Conservation (phyloP, 192 early-diverging fungal genomes). For the Coemansia pectinata region DNA sequence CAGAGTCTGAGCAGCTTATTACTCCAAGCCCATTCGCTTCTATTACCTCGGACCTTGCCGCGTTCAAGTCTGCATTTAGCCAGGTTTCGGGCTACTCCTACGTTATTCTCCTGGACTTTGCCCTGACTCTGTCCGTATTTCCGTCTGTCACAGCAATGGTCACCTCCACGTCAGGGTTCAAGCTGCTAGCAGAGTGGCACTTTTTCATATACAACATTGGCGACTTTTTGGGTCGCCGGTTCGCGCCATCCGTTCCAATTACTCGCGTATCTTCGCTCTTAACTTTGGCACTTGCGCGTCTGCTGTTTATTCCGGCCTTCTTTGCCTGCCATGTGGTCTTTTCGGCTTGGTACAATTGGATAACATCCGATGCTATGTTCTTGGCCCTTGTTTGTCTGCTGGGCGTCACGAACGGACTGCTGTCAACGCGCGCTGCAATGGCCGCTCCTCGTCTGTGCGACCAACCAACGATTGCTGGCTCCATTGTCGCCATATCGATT, state of each 20-base stretch:
- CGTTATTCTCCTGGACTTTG: slow-evolving; percentile 61
- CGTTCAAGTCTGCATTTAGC: slow-evolving; percentile 37
- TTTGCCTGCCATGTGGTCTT: slow-evolving; percentile 68
- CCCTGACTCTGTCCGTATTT: slow-evolving; percentile 70
- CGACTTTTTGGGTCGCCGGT: slow-evolving; percentile 68
- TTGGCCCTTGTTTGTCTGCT: slow-evolving; percentile 59
- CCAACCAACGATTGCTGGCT: slow-evolving; percentile 65
- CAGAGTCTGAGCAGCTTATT: slow-evolving; percentile 31
- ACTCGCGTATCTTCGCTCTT: slow-evolving; percentile 38
- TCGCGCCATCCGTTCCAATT: slow-evolving; percentile 40
- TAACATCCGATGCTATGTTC: slow-evolving; percentile 45
- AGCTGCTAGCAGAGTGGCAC: slow-evolving; percentile 58
- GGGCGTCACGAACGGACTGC: slow-evolving; percentile 64
- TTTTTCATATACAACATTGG: slow-evolving; percentile 73
- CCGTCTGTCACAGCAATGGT: slow-evolving; percentile 75
- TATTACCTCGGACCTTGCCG: slow-evolving; percentile 10
- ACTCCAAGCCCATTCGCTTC: slow-evolving; percentile 2
- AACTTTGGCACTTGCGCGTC: slow-evolving; percentile 51
- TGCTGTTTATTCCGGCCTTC: slow-evolving; percentile 68
- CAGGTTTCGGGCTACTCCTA: slow-evolving; percentile 56
- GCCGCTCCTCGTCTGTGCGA: slow-evolving; percentile 39
- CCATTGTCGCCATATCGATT: slow-evolving; percentile 66
- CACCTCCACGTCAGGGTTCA: slow-evolving; percentile 48
- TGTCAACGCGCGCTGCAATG: slow-evolving; percentile 69
- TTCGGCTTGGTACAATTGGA: slow-evolving; percentile 58